Evolutionary conservation across 208 protist species (phyloP).

Genomic region (Crithidia acanthocephali): DNA sequence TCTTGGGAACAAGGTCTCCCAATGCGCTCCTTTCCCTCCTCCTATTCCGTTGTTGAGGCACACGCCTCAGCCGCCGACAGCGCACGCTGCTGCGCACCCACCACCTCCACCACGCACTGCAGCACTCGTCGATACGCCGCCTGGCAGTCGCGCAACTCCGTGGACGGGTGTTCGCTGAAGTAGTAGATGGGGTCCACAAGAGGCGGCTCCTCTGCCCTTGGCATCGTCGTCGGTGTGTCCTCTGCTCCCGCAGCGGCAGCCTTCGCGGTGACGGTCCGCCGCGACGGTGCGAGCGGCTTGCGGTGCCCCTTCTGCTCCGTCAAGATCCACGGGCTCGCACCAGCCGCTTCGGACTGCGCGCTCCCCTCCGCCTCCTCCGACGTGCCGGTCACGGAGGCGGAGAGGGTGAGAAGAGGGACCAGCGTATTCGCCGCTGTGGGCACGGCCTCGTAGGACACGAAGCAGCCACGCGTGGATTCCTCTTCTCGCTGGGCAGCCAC

Average conservation of each 20-base stretch:
- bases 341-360: not conserved
- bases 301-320: not conserved
- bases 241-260: not conserved
- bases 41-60: not conserved
- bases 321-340: not conserved
- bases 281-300: not conserved
- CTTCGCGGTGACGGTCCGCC: not conserved
- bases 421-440: constrained; percentile 37
- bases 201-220: not conserved
- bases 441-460: constrained; percentile 58
- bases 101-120: constrained; percentile 36
- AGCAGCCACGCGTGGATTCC: constrained; percentile 48
- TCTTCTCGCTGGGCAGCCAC: constrained; percentile 48
- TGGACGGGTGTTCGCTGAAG: constrained; percentile 45
- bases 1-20: too few species aligned
- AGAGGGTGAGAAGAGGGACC: constrained; percentile 29
- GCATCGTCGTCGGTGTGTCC: not conserved
- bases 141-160: constrained; percentile 52
- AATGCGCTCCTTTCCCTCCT: too few species aligned
- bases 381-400: not conserved
- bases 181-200: constrained; percentile 44
- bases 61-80: constrained; percentile 24
- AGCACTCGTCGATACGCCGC: constrained; percentile 49
- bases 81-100: constrained; percentile 50
- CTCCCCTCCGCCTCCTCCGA: not conserved